Conservation (phyloP, 2,329 filamentous ascomycete genomes). For the Tricladium varicosporioides region DNA sequence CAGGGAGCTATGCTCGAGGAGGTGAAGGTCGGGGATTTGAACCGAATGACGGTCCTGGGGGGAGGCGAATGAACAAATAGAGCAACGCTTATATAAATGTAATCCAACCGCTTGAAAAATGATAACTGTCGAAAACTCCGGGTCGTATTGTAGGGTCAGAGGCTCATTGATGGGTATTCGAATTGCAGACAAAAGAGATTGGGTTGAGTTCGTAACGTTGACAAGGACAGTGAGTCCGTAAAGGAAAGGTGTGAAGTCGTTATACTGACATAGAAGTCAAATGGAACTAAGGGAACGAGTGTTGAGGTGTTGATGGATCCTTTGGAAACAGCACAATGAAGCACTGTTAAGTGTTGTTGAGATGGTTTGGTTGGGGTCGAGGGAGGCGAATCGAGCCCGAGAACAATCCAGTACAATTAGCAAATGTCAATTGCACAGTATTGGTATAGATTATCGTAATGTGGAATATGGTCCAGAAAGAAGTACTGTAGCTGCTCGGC, state of each 20-base stretch:
- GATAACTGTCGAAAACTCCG: constrained; percentile 35
- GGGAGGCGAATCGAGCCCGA: constrained; percentile 22
- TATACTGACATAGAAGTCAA: constrained; percentile 36
- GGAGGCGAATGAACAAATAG: constrained; percentile 31
- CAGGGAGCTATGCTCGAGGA: constrained; percentile 31
- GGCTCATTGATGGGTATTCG: constrained; percentile 40
- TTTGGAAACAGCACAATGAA: constrained; percentile 26
- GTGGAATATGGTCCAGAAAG: too few species aligned
- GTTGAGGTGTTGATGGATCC: constrained; percentile 26
- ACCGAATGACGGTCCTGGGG: constrained; percentile 16
- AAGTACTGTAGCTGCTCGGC: neutral
- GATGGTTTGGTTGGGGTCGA: constrained; percentile 23
- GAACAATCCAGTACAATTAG: constrained; percentile 20
- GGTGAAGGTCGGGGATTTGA: constrained; percentile 18
- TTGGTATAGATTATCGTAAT: constrained; percentile 17
- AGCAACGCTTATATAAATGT: constrained; percentile 38
- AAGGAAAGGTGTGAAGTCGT: constrained; percentile 35
- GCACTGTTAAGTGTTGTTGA: constrained; percentile 19
- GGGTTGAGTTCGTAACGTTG: constrained; percentile 41
- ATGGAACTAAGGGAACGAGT: constrained; percentile 26
- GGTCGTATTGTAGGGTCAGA: constrained; percentile 37
- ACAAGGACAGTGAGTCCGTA: constrained; percentile 31
- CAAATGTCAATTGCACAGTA: constrained; percentile 18
- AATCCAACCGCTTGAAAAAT: constrained; percentile 32
- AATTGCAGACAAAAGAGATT: constrained; percentile 51